Percentiles rank a stretch among this genome's conserved stretches.
These are phyloP conservation scores for Hymenochaete sp. DNA, from an alignment of 1,284 basidiomycete species.

Conservation along the genomic window DNA sequence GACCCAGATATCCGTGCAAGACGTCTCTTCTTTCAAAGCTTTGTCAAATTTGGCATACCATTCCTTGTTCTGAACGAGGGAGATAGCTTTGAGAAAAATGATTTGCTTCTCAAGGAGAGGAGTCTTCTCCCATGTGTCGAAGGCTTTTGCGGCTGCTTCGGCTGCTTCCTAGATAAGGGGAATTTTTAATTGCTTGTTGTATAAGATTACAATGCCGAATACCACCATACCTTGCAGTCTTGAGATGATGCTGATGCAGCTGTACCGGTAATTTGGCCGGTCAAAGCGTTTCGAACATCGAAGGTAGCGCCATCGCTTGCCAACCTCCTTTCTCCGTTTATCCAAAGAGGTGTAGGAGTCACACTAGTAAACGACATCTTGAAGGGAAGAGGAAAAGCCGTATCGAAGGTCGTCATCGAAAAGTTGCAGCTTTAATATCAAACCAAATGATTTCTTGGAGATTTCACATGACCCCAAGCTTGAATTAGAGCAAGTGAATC, in stretches of 20 bases:
- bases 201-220: neutral
- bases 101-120: constrained; percentile 32
- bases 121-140: constrained; percentile 40
- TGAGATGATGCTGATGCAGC: constrained; percentile 37
- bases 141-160: constrained; percentile 38
- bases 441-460: too few species aligned
- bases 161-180: constrained; percentile 31
- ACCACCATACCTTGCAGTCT: constrained; percentile 30
- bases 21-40: constrained; percentile 33
- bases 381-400: too few species aligned
- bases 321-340: constrained; percentile 28
- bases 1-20: constrained; percentile 25
- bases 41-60: constrained; percentile 32
- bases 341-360: constrained; percentile 25
- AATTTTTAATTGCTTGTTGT: neutral
- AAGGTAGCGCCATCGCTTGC: constrained; percentile 35
- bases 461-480: too few species aligned
- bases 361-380: too few species aligned
- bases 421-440: too few species aligned
- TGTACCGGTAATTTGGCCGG: constrained; percentile 33
- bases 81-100: constrained; percentile 39
- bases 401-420: too few species aligned
- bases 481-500: too few species aligned
- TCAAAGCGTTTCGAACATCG: constrained; percentile 37
- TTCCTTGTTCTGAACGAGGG: constrained; percentile 33